Base-by-base conservation (phyloP, 2,329 filamentous ascomycete genomes). In the Botrytis porri region DNA sequence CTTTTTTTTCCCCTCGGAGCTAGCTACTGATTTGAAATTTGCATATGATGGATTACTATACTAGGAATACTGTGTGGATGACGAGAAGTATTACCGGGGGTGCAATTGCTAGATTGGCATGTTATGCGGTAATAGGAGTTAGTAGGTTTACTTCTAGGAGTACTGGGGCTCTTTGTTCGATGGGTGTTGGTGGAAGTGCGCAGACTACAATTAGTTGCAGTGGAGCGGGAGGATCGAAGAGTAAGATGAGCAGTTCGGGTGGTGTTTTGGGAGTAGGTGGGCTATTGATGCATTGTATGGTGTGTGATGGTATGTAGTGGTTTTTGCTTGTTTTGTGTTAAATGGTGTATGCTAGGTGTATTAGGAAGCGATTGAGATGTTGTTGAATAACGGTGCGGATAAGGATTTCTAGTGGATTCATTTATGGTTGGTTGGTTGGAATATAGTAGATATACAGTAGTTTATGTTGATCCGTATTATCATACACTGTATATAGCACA, bases 1-100 rank as follows among this genome's bases (percentile, higher is more conserved):
- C 2, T 14, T 16, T 54, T 29, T 14, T 54, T 29, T 29, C 14
- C 4, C 7, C 2, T 5, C 1, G 14, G n/a, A n/a, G 0, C 1
- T 1, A 29, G 0, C 6, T 29, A 54, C n/a, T 54, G n/a, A 54
- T n/a, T 8, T 29, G 0, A 18, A 6, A 8, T 0, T 18, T 12
- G 5, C 6, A 3, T 29, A 54, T n/a, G n/a, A n/a, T n/a, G n/a
- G 51, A 54, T 29, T 54, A 29, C 3, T 54, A 54, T 54, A 54
- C 51, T 8, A n/a, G 51, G 1, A 29, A 54, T 54, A 9, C 51
- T 29, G n/a, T 18, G 8, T 54, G 51, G 51, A 54, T 14, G 14
- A 16, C 3, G 6, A n/a, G 51, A 29, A 54, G 51, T 54, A 54
- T 54, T 29, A 54, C 51, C 14, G 51, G 51, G 3, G 29, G 51